A percentile compares a stretch with the other conserved stretches of the same genome.
phyloP scores from a whole-genome alignment of 2,329 filamentous ascomycete genomes.

The Parastagonospora nodorum region DNA sequence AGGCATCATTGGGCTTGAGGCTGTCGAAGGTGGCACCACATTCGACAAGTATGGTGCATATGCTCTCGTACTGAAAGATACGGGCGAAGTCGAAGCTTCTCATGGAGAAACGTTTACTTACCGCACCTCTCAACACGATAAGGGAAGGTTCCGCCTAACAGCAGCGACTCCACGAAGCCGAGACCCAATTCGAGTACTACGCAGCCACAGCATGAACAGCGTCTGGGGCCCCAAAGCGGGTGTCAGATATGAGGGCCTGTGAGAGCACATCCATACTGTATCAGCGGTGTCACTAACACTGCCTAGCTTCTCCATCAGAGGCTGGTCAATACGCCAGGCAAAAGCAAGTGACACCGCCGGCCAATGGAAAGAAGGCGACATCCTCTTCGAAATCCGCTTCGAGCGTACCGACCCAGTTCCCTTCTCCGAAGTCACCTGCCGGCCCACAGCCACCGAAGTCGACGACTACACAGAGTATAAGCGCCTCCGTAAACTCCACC shows the following conservation, averaged over 20 bases:
- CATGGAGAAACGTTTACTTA: conserved; percentile 49
- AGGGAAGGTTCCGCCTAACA: conserved; percentile 52
- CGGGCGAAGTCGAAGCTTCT: conserved; percentile 45
- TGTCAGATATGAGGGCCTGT: conserved; percentile 56
- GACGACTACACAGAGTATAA: conserved; percentile 58
- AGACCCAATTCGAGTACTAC: conserved; percentile 51
- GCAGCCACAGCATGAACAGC: conserved; percentile 51
- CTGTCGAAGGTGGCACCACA: conserved; percentile 50
- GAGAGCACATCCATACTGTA: conserved; percentile 19
- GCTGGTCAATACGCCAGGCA: conserved; percentile 49
- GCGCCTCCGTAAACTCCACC: conserved; percentile 38
- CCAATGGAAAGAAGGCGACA: conserved; percentile 28
- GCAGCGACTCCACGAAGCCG: conserved; percentile 48
- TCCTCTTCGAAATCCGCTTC: conserved; percentile 48
- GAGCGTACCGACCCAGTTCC: conserved; percentile 41
- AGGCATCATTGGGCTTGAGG: conserved; percentile 53
- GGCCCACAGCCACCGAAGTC: conserved; percentile 51
- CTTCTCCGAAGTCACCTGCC: conserved; percentile 45
- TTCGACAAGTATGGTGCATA: conserved; percentile 51
- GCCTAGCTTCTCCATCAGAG: conserved; percentile 34
- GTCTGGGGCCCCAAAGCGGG: conserved; percentile 54
- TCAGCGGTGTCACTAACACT: neutral
- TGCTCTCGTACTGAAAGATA: conserved; percentile 50
- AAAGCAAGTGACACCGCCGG: conserved; percentile 16
- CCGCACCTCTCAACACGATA: conserved; percentile 46